Percentiles rank a stretch among this genome's conserved stretches.
Evolutionary conservation across 1,284 basidiomycete genomes (phyloP).

Genomic region (Moesziomyces antarcticus): DNA sequence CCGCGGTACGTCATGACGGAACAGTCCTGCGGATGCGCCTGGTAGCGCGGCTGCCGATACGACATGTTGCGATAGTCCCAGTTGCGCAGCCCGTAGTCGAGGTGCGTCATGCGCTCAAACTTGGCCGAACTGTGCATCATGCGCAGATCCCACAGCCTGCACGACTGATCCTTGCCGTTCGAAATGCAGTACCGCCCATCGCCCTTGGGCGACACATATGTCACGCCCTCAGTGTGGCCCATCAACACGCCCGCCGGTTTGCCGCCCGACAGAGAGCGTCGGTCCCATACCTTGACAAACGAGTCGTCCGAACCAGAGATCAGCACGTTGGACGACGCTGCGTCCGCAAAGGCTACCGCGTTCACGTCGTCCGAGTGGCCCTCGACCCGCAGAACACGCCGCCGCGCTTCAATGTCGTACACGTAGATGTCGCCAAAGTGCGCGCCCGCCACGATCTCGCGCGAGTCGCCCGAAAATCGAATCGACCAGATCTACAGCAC

Average conservation of each 20-base stretch:
- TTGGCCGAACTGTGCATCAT: conserved; percentile 84
- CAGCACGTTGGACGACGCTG: conserved; percentile 88
- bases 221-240: conserved; percentile 83
- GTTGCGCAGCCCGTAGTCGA: conserved; percentile 74
- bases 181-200: conserved; percentile 95
- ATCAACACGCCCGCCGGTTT: conserved; percentile 91
- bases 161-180: conserved; percentile 96
- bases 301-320: conserved; percentile 93
- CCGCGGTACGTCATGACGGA: conserved; percentile 93
- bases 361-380: conserved; percentile 94
- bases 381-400: conserved; percentile 81
- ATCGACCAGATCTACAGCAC: conserved; percentile 83
- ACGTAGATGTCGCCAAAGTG: conserved; percentile 79
- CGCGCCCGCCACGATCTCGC: conserved; percentile 79
- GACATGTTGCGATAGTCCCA: conserved; percentile 82
- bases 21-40: conserved; percentile 81
- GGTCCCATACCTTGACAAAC: conserved; percentile 94
- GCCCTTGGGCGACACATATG: conserved; percentile 70
- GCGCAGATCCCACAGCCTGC: conserved; percentile 92
- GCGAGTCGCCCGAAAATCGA: conserved; percentile 93
- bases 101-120: conserved; percentile 73
- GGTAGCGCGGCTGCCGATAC: conserved; percentile 72
- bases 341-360: conserved; percentile 92
- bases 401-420: conserved; percentile 82
- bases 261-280: conserved; percentile 80